phyloP scores from a whole-genome alignment of 2,329 filamentous ascomycete genomes.

The Gaeumannomyces tritici region DNA sequence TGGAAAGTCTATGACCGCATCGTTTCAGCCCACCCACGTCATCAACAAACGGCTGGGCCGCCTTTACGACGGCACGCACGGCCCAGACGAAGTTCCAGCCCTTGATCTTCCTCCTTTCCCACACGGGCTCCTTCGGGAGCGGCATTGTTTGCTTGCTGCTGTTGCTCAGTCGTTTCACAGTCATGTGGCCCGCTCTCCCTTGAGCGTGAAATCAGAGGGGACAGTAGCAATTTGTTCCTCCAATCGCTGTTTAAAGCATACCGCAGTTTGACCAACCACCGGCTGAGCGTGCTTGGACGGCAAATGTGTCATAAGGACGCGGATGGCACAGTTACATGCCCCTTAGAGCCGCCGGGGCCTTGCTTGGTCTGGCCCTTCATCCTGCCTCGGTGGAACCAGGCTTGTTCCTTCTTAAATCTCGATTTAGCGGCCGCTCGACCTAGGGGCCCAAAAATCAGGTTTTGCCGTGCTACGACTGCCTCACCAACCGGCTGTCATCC shows the following conservation, averaged over 20 bases:
- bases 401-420: not conserved
- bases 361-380: not conserved
- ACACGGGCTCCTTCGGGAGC: not conserved
- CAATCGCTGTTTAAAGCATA: too few relatives aligned
- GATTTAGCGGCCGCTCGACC: not conserved
- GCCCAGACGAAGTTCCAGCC: not conserved
- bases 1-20: conserved; percentile 1
- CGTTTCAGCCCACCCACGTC: not conserved
- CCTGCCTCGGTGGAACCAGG: not conserved
- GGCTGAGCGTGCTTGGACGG: too few relatives aligned
- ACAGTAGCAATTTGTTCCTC: too few relatives aligned
- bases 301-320: not conserved
- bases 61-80: too few relatives aligned
- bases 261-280: too few relatives aligned
- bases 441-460: not conserved
- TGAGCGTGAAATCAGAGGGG: too few relatives aligned
- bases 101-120: not conserved
- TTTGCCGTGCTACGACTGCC: not conserved
- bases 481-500: not conserved
- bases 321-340: not conserved
- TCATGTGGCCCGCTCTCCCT: not conserved
- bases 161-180: not conserved
- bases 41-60: not conserved
- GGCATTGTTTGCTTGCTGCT: too few relatives aligned
- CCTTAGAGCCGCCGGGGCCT: not conserved